phyloP scores from a whole-genome alignment of 2,329 filamentous ascomycete genomes.

The Pseudocercospora macadamiae region DNA sequence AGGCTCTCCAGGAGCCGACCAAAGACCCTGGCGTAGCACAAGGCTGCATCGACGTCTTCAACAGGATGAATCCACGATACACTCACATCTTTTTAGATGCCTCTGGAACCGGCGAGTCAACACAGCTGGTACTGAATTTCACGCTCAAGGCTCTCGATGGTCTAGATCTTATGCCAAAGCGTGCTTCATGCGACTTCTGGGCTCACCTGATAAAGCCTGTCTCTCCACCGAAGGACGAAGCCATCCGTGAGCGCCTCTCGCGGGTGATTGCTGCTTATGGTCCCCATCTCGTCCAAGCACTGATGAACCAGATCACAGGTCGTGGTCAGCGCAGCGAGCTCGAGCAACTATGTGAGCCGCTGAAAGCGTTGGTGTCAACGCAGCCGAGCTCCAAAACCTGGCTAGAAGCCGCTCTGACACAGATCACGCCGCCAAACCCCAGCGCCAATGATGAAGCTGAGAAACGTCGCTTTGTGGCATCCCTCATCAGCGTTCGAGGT shows the following conservation, averaged over 20 bases:
- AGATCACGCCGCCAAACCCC: conserved; percentile 54
- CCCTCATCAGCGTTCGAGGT: conserved; percentile 67
- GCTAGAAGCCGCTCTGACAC: conserved; percentile 63
- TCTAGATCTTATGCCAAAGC: conserved; percentile 74
- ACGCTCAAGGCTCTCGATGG: conserved; percentile 70
- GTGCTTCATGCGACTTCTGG: conserved; percentile 75
- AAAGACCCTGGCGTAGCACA: conserved; percentile 73
- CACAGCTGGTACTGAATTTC: conserved; percentile 65
- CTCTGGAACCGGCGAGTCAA: conserved; percentile 55
- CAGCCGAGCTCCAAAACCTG: conserved; percentile 33
- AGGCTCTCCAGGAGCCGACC: conserved; percentile 63
- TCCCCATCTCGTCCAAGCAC: conserved; percentile 60
- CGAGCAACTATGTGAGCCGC: conserved; percentile 69
- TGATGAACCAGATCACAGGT: conserved; percentile 69
- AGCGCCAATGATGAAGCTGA: conserved; percentile 60
- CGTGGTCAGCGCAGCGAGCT: conserved; percentile 71
- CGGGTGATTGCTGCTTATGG: conserved; percentile 62
- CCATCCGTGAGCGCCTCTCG: conserved; percentile 23
- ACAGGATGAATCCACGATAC: conserved; percentile 64
- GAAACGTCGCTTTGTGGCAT: conserved; percentile 67
- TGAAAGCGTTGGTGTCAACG: conserved; percentile 62
- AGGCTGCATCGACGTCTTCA: conserved; percentile 72
- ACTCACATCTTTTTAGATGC: conserved; percentile 65
- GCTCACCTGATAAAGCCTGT: conserved; percentile 54
- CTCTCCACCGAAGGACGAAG: conserved; percentile 35